Evolutionary conservation across 106 monocot genomes (phyloP).

Genomic region (Xerophyta viscosa): DNA sequence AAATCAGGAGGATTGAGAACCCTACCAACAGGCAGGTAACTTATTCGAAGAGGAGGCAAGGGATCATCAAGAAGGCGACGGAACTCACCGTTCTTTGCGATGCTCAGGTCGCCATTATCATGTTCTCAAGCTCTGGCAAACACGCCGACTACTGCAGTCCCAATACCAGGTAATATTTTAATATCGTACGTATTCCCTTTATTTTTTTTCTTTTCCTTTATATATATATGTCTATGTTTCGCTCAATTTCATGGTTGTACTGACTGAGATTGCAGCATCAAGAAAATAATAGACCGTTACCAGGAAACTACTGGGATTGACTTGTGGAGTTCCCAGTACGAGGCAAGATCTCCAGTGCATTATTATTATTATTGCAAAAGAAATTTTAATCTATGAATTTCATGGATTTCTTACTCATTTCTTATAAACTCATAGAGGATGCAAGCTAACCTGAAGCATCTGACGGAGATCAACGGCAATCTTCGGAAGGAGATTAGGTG

Average conservation of each 20-base stretch:
- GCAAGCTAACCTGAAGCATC: constrained; percentile 67
- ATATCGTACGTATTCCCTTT: not conserved
- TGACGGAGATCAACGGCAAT: constrained; percentile 66
- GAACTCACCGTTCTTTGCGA: constrained; percentile 93
- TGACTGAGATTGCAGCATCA: constrained; percentile 45
- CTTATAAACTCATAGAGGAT: too few species aligned
- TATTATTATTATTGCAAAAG: too few species aligned
- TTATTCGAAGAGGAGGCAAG: constrained; percentile 77
- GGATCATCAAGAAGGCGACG: constrained; percentile 84
- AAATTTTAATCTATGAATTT: too few species aligned
- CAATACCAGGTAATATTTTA: constrained; percentile 40
- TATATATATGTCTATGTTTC: not conserved
- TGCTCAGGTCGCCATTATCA: constrained; percentile 66
- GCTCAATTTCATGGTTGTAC: not conserved
- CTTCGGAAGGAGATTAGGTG: constrained; percentile 85
- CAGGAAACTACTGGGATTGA: constrained; percentile 45
- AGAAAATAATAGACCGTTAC: constrained; percentile 57
- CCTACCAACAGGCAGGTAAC: constrained; percentile 90
- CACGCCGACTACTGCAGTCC: constrained; percentile 80
- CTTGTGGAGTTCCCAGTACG: constrained; percentile 78
- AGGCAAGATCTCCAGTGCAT: constrained; percentile 28
- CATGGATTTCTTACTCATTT: too few species aligned
- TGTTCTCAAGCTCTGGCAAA: constrained; percentile 81
- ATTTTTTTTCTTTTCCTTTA: not conserved
- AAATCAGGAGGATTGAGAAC: constrained; percentile 96